A percentile compares a stretch with the other conserved stretches of the same genome.
Conservation (phyloP, 768 basidiomycete genomes). For the Lactarius vividus region DNA sequence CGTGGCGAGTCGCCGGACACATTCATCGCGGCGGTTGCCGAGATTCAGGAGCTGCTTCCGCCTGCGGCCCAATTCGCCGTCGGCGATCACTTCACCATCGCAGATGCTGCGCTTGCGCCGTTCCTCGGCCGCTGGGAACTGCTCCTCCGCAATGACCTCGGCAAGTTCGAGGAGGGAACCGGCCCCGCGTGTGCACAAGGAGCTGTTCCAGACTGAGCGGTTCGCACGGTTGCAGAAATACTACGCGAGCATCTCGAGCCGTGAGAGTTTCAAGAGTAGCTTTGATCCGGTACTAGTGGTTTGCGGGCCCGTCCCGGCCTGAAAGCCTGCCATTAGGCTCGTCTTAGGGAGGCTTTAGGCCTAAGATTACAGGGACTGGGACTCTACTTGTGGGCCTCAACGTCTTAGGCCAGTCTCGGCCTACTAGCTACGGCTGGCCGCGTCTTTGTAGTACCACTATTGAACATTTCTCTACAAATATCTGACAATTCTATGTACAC, state of each 20-base stretch:
- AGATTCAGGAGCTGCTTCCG: slow-evolving; percentile 49
- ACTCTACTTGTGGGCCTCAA: too few relatives aligned
- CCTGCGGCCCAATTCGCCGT: slow-evolving; percentile 39
- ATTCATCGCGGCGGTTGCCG: slow-evolving; percentile 43
- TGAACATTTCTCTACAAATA: too few relatives aligned
- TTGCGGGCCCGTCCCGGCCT: too few relatives aligned
- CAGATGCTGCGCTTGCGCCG: slow-evolving; percentile 56
- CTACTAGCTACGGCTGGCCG: too few relatives aligned
- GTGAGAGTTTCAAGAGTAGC: slow-evolving; percentile 52
- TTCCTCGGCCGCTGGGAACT: slow-evolving; percentile 52
- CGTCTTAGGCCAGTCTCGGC: too few relatives aligned
- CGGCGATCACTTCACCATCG: slow-evolving; percentile 49
- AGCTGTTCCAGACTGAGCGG: slow-evolving; percentile 40
- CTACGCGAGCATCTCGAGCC: slow-evolving; percentile 41
- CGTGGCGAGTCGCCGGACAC: slow-evolving; percentile 39
- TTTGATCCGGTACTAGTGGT: slow-evolving; percentile 53
- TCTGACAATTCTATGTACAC: too few relatives aligned
- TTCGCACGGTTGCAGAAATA: slow-evolving; percentile 50
- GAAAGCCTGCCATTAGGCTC: too few relatives aligned
- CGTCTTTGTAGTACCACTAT: too few relatives aligned
- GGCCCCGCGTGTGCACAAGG: slow-evolving; percentile 42
- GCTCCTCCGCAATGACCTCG: slow-evolving; percentile 46
- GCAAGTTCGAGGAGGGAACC: slow-evolving; percentile 39
- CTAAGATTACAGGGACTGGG: too few relatives aligned
- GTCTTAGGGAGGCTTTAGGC: too few relatives aligned